Percentiles rank a stretch among this genome's conserved stretches.
Conservation (phyloP, 495 filamentous ascomycete genomes). For the Trichoderma erinaceum region DNA sequence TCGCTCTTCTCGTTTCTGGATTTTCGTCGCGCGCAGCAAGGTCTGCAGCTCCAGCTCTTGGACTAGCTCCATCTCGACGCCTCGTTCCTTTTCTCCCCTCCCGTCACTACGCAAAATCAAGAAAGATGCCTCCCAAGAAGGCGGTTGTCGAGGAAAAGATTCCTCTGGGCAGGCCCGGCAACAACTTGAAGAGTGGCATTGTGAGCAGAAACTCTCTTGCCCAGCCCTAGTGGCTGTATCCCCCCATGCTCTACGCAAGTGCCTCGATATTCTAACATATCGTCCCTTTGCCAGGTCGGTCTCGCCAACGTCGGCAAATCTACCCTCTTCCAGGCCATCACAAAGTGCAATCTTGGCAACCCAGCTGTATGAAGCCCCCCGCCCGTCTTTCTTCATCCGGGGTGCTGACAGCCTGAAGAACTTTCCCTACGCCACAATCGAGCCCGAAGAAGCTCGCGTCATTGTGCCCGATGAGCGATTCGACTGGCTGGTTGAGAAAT, state of each 20-base stretch:
- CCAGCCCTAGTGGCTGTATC: slow-evolving; percentile 46
- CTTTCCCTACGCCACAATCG: slow-evolving; percentile 98
- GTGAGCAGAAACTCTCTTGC: slow-evolving; percentile 27
- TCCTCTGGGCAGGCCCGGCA: slow-evolving; percentile 88
- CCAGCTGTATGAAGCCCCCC: slow-evolving; percentile 61
- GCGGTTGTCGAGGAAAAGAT: slow-evolving; percentile 68
- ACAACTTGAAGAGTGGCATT: slow-evolving; percentile 99
- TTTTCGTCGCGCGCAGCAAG: slow-evolving; percentile 55
- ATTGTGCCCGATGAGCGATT: slow-evolving; percentile 95
- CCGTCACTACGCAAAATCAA: slow-evolving; percentile 46
- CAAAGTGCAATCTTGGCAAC: slow-evolving; percentile 94
- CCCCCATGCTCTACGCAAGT: slow-evolving; percentile 21
- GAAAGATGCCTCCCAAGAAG: slow-evolving; percentile 73
- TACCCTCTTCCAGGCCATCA: slow-evolving; percentile 99
- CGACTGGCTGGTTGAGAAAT: slow-evolving; percentile 92
- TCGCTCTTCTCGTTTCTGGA: slow-evolving; percentile 50
- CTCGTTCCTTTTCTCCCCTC: slow-evolving; percentile 35
- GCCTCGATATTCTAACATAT: slow-evolving; percentile 21
- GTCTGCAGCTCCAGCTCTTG: slow-evolving; percentile 46
- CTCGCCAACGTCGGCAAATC: slow-evolving; percentile 99
- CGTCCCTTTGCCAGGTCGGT: slow-evolving; percentile 61
- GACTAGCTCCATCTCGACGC: slow-evolving; percentile 15
- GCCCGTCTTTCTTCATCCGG: slow-evolving; percentile 17
- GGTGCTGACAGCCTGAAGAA: slow-evolving; percentile 49
- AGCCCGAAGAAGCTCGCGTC: slow-evolving; percentile 96